A percentile compares a stretch with the other conserved stretches of the same genome.
Conservation (phyloP, 2,329 filamentous ascomycete species). For the Epichloe festucae region DNA sequence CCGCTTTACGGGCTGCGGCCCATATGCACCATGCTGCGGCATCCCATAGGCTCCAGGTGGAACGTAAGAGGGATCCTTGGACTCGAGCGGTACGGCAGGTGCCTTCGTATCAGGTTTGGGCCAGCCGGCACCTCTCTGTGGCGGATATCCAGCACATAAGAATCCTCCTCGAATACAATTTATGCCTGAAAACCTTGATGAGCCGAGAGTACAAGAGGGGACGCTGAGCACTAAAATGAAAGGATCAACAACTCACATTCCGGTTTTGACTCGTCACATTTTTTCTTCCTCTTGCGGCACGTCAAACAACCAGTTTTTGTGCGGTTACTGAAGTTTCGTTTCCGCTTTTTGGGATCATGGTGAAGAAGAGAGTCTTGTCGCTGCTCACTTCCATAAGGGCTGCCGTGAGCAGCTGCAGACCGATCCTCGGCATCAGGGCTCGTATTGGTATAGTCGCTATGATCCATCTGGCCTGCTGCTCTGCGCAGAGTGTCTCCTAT, state of each 20-base stretch:
- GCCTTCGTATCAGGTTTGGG: conserved; percentile 62
- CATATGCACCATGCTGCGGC: conserved; percentile 33
- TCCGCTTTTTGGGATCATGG: conserved; percentile 54
- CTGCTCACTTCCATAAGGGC: conserved; percentile 34
- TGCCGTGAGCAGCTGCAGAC: conserved; percentile 25
- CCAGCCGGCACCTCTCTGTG: conserved; percentile 58
- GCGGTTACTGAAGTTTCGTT: conserved; percentile 80
- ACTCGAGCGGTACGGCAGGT: conserved; percentile 62
- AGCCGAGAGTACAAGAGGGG: not conserved
- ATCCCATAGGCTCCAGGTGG: conserved; percentile 50
- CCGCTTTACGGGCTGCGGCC: conserved; percentile 32
- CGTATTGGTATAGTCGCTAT: conserved; percentile 37
- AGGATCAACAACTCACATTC: conserved; percentile 54
- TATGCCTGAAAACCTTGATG: conserved; percentile 42
- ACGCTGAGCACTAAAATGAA: not conserved
- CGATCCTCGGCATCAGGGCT: conserved; percentile 42
- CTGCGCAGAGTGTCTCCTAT: conserved; percentile 31
- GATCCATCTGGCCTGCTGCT: conserved; percentile 31
- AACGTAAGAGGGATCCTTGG: conserved; percentile 59
- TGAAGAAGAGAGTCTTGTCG: conserved; percentile 37
- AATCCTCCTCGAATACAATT: conserved; percentile 90
- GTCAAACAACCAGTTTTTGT: conserved; percentile 95
- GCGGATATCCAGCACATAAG: conserved; percentile 81
- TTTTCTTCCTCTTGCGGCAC: conserved; percentile 87
- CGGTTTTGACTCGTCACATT: conserved; percentile 89